These are phyloP conservation scores for Lavandula angustifolia DNA, from an alignment of 257 asterid genomes.

Conservation along the genomic window DNA sequence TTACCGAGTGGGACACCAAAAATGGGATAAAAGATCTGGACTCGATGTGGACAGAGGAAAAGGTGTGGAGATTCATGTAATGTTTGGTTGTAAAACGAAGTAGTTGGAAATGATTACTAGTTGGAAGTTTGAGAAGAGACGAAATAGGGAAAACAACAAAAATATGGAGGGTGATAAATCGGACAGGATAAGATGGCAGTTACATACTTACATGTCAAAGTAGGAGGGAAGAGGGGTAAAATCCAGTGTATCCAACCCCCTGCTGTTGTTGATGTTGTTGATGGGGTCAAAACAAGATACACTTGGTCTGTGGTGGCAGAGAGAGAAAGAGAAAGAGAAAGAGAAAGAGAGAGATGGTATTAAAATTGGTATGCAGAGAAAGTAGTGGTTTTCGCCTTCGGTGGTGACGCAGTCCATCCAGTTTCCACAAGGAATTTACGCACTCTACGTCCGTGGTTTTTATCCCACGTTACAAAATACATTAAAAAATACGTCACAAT, in stretches of 20 bases:
- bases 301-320: no score
- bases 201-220: conserved; percentile 28
- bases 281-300: no score
- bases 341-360: not conserved
- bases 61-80: conserved; percentile 1
- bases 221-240: conserved; percentile 11
- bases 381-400: not conserved
- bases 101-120: not conserved
- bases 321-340: not conserved
- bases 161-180: not conserved
- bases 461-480: no score
- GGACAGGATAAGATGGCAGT: conserved; percentile 43
- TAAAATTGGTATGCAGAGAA: not conserved
- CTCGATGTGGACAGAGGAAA: not conserved
- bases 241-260: conserved; percentile 40
- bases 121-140: not conserved
- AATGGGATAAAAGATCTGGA: no score
- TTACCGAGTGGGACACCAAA: no score
- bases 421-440: not conserved
- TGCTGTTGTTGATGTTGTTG: not conserved
- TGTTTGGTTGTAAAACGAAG: conserved; percentile 9
- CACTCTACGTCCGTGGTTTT: conserved; percentile 24
- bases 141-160: conserved; percentile 15
- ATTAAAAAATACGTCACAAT: no score
- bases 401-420: conserved; percentile 3